These are phyloP conservation scores for Penicillium paxilli DNA, from an alignment of 495 filamentous ascomycete genomes.

Conservation along the genomic window DNA sequence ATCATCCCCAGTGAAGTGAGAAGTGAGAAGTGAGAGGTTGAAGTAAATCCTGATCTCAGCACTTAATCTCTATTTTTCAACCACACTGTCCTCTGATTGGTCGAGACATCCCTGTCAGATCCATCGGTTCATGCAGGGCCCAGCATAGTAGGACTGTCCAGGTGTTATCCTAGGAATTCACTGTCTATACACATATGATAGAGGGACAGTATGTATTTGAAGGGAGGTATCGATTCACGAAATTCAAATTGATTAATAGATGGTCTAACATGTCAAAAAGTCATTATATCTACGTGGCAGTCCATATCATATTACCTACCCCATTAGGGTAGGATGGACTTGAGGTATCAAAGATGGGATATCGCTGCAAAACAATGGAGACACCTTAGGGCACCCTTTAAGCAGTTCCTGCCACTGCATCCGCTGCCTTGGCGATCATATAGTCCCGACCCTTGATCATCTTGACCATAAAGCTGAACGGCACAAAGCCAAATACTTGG, in stretches of 20 bases:
- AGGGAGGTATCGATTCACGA: not conserved
- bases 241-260: not conserved
- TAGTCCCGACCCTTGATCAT: slow-evolving; percentile 47
- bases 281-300: not conserved
- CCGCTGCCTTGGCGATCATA: slow-evolving; percentile 32
- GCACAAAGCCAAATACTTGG: slow-evolving; percentile 44
- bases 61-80: too few species aligned
- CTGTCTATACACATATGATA: too few species aligned
- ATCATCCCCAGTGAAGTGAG: too few species aligned
- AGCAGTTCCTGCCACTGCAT: slow-evolving; percentile 12
- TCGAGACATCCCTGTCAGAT: too few species aligned
- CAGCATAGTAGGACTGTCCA: too few species aligned
- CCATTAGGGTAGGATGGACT: not conserved
- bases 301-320: too few species aligned
- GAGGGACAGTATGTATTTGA: too few species aligned
- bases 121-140: too few species aligned
- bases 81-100: too few species aligned
- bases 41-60: too few species aligned
- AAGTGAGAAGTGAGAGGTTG: too few species aligned
- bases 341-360: not conserved
- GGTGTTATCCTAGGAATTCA: too few species aligned
- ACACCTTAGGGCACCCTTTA: not conserved
- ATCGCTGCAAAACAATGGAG: not conserved
- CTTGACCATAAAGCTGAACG: slow-evolving; percentile 45
- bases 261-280: not conserved